Evolutionary conservation across 495 filamentous ascomycete genomes (phyloP).

Genomic region (Hypoxylon fragiforme): DNA sequence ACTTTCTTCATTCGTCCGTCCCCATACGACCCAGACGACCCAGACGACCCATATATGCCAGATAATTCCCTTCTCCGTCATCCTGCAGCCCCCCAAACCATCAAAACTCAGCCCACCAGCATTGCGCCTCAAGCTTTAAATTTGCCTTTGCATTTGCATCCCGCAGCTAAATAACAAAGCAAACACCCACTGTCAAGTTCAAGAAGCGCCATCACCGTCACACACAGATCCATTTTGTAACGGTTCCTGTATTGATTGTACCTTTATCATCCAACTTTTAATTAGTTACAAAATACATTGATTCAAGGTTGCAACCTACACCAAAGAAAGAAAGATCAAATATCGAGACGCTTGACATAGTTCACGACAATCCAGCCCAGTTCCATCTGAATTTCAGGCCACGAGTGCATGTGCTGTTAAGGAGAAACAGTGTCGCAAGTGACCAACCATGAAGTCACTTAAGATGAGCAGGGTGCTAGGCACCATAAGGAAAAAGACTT

Average conservation of each 20-base stretch:
- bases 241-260: no score
- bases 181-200: not conserved
- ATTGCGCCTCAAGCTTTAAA: not conserved
- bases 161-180: slow-evolving; percentile 1
- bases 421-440: not conserved
- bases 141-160: slow-evolving; percentile 4
- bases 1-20: slow-evolving; percentile 12
- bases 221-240: no score
- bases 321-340: no score
- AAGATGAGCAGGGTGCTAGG: slow-evolving; percentile 59
- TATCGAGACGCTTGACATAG: not conserved
- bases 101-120: slow-evolving; percentile 8
- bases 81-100: slow-evolving; percentile 17
- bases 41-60: slow-evolving; percentile 11
- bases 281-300: no score
- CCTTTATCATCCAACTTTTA: no score
- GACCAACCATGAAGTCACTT: slow-evolving; percentile 53
- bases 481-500: slow-evolving; percentile 51
- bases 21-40: no score
- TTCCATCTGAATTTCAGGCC: not conserved
- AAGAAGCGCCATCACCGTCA: no score
- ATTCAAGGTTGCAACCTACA: no score
- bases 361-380: not conserved
- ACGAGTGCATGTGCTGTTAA: slow-evolving; percentile 13
- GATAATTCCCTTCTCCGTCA: slow-evolving; percentile 11